Evolutionary conservation across 2,329 filamentous ascomycete species (phyloP).

Genomic region (Drechmeria coniospora): DNA sequence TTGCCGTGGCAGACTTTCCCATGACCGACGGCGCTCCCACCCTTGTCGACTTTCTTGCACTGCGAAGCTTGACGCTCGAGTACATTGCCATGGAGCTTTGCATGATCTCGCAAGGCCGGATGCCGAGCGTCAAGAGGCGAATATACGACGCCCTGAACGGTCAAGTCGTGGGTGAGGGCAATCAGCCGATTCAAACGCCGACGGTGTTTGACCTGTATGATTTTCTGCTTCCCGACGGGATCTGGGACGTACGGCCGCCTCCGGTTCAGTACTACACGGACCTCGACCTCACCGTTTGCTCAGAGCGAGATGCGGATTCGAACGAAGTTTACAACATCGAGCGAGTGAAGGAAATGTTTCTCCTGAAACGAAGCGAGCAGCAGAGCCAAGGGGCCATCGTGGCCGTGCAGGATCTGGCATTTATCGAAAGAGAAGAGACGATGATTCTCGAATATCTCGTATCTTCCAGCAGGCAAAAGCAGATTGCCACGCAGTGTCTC

Average conservation of each 20-base stretch:
- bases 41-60: slow-evolving; percentile 61
- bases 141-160: slow-evolving; percentile 66
- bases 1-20: slow-evolving; percentile 51
- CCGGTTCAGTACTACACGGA: slow-evolving; percentile 45
- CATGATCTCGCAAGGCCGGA: slow-evolving; percentile 52
- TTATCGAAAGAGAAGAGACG: slow-evolving; percentile 42
- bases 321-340: slow-evolving; percentile 50
- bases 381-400: slow-evolving; percentile 32
- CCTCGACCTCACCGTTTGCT: slow-evolving; percentile 51
- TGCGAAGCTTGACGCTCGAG: slow-evolving; percentile 64
- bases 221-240: slow-evolving; percentile 47
- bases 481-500: slow-evolving; percentile 41
- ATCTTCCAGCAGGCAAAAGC: slow-evolving; percentile 47
- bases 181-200: slow-evolving; percentile 49
- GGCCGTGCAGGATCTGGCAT: slow-evolving; percentile 30
- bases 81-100: slow-evolving; percentile 79
- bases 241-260: slow-evolving; percentile 37
- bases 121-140: slow-evolving; percentile 53
- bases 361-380: slow-evolving; percentile 51
- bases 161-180: slow-evolving; percentile 49
- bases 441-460: slow-evolving; percentile 44
- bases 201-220: slow-evolving; percentile 89
- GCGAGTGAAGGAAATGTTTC: slow-evolving; percentile 58
- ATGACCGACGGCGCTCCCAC: slow-evolving; percentile 50
- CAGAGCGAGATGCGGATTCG: slow-evolving; percentile 41